Evolutionary conservation across 441 rosid species (phyloP).

Genomic region (Kokia cookei): DNA sequence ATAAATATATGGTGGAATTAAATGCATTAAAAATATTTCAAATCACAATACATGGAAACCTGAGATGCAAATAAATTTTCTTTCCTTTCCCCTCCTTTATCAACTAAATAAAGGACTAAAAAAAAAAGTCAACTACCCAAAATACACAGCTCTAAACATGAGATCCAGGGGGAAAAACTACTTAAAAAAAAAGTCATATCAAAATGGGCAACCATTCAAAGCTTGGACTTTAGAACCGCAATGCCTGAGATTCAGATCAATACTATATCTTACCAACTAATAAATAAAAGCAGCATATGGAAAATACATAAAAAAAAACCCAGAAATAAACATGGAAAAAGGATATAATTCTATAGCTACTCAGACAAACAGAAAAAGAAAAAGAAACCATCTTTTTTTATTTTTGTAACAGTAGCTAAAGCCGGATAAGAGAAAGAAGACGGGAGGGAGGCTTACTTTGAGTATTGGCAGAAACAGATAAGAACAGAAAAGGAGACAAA

Average conservation of each 20-base stretch:
- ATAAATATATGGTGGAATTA: neutral
- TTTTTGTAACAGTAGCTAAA: neutral
- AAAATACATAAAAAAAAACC: neutral
- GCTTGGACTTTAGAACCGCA: neutral
- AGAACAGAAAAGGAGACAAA: slow-evolving; percentile 22
- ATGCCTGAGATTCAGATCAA: slow-evolving; percentile 3
- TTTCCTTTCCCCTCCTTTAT: neutral
- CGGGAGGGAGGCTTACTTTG: slow-evolving; percentile 30
- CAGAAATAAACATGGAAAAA: neutral
- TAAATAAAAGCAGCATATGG: neutral
- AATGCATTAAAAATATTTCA: neutral
- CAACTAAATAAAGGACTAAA: neutral
- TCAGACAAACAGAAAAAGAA: neutral
- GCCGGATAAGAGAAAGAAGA: neutral
- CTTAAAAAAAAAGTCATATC: neutral
- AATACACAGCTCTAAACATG: neutral
- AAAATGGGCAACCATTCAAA: neutral
- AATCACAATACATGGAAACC: neutral
- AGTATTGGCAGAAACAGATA: slow-evolving; percentile 31
- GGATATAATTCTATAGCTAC: neutral
- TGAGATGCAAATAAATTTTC: neutral
- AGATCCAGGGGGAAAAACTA: neutral
- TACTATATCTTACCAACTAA: neutral
- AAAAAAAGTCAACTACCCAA: neutral
- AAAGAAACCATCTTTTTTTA: neutral